Base-by-base conservation (phyloP, 192 early-diverging fungal species). In the Martensiomyces pterosporus region DNA sequence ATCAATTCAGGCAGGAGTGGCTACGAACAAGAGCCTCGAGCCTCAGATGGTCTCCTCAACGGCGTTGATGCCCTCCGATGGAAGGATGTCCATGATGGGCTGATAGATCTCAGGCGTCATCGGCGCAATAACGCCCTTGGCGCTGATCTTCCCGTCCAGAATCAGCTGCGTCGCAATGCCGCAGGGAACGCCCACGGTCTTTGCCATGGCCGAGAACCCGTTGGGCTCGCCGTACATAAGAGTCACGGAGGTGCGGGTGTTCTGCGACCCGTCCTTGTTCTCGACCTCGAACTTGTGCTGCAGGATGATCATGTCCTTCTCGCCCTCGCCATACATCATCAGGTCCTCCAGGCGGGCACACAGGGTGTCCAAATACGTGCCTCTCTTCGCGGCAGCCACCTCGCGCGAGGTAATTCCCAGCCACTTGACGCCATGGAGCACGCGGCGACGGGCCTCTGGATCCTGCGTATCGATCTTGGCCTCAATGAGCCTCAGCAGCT, bases 281-380 rank as follows among this genome's bases (percentile, higher is more conserved):
- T 95, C 92, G 29, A 95, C 79, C 59, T 90, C 94, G 63, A 98
- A 98, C 66, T 83, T 84, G 82, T 98, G 95, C 75, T 97, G 95
- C 64, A 98, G 81, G 69, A 98, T 85, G 39, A 96, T 90, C 85
- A 98, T 87, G 72, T 98, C 95, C 56, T 94, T 84, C 73, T 98
- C 95, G 33, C 82, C 83, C 49, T 81, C 77, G 48, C 71, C 88
- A 64, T 94, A 98, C 80, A 93, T 89, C 86, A 94, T 91, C 77
- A 93, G 94, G 43, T 92, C 84, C 71, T 98, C 92, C 9, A 98
- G 75, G 13, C 91, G 90, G 5, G 95, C 92, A 77, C 95, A 98
- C 40, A 98, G 81, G 13, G 91, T 89, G 63, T 98, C 88, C 43
- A 94, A 79, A 47, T 81, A 82, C 50, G 80, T 93, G 38, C 87